These are phyloP conservation scores for Wickerhamiella allomyrinae DNA, from an alignment of 805 yeast species.

Conservation along the genomic window DNA sequence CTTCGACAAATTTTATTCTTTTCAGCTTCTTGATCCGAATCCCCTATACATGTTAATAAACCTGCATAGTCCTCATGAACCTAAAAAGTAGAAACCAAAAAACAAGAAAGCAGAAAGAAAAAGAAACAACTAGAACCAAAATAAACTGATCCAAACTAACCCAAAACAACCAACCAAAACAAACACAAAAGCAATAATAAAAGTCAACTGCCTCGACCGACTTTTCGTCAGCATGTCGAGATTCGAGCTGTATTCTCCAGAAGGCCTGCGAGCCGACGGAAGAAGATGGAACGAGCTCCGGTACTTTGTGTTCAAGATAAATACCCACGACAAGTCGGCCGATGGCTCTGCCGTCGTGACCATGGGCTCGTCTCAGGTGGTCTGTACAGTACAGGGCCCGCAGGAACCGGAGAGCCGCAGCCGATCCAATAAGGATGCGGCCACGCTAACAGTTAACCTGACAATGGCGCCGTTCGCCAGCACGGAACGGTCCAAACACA, in stretches of 20 bases:
- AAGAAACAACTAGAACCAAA: no score
- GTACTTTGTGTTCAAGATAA: slow-evolving; percentile 61
- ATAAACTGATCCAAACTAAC: no score
- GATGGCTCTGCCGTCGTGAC: slow-evolving; percentile 90
- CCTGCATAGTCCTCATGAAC: no score
- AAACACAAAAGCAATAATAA: no score
- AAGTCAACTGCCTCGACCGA: no score
- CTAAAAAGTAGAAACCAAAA: no score
- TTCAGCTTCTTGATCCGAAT: no score
- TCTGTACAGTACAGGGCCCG: slow-evolving; percentile 81
- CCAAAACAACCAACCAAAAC: no score
- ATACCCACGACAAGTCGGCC: slow-evolving; percentile 67
- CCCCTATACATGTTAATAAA: no score
- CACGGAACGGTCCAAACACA: slow-evolving; percentile 54
- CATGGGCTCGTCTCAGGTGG: slow-evolving; percentile 81
- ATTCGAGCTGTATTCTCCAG: slow-evolving; percentile 79
- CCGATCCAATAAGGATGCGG: slow-evolving; percentile 32
- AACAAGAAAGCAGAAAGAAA: no score
- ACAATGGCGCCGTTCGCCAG: slow-evolving; percentile 72
- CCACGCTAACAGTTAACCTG: slow-evolving; percentile 48
- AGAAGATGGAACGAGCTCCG: slow-evolving; percentile 91
- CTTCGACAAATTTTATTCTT: no score
- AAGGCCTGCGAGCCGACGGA: slow-evolving; percentile 83
- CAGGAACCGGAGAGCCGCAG: slow-evolving; percentile 57
- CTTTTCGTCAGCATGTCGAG: slow-evolving; percentile 11